Base-by-base conservation (phyloP, 352 stramenopile species). In the Blastocystis sp. region DNA sequence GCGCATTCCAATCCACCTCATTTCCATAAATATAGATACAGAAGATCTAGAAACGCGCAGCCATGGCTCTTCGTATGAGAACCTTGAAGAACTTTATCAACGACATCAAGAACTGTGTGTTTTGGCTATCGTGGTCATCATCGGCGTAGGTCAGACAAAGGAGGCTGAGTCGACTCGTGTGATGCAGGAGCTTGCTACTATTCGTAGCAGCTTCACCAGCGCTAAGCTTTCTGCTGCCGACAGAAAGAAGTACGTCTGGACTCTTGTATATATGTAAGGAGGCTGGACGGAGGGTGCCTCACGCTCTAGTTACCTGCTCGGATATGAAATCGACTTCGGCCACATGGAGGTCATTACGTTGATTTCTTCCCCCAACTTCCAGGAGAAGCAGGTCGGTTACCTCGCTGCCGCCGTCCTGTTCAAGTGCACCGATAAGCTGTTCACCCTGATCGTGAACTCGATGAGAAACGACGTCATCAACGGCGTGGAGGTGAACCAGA, bases 161-260 rank as follows among this genome's bases (percentile, higher is more conserved):
- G 96, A 98, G 71, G 95, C 97, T 61, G 96, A 99, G 91, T 94
- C 96, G 82, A 93, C 94, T 88, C 95, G 97, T 88, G 95, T 98
- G 55, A 96, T 98, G 91, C 98, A 98, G 91, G 96, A 99, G 92
- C 92, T 98, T 24, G 96, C 94, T 65, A 99, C 98, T 91, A 98
- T 99, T 89, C 95, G 97, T 16, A 94, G 97, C 89, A 98, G 98
- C 91, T 99, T 98, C 92, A 97, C 95, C 71, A 93, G 95, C 67
- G 93, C 92, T 21, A 92, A 92, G 45, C 92, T 98, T 45, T 96
- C 95, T 89, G 96, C 94, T 61, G 98, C 98, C 92, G 95, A 98
- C 91, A 94, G 96, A 80, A 98, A 98, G 91, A 99, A 98, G 92
- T 98, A 98, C 92, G 96, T 98, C 67, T 98, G 96, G 96, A 99